Percentiles rank a stretch among this genome's conserved stretches.
Conservation (phyloP, 768 basidiomycete species). For the Tremella mesenterica region DNA sequence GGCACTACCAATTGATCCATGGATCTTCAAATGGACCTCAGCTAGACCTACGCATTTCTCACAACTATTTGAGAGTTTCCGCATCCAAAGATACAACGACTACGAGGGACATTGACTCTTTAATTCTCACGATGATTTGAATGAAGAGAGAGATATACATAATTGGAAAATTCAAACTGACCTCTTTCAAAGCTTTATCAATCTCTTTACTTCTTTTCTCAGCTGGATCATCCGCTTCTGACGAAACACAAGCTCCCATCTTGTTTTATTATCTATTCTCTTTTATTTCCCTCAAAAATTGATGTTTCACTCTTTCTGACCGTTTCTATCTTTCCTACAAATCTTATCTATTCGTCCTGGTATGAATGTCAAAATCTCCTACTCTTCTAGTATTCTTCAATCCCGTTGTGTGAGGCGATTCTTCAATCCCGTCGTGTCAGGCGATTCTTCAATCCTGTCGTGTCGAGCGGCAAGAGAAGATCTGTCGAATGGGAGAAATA, state of each 20-base stretch:
- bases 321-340: no score
- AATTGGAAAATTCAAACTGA: slow-evolving; percentile 12
- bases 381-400: no score
- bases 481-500: no score
- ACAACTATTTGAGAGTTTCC: neutral
- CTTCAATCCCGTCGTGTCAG: neutral
- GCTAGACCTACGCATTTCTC: neutral
- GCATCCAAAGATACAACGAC: neutral
- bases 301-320: no score
- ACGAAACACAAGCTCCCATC: slow-evolving; percentile 77
- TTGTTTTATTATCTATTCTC: neutral
- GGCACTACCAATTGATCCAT: neutral
- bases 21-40: neutral
- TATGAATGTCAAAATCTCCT: no score
- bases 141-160: no score
- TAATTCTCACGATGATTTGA: no score
- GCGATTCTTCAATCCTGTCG: neutral
- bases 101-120: neutral
- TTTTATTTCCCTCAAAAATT: no score
- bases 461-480: no score
- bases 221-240: slow-evolving; percentile 55
- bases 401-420: neutral
- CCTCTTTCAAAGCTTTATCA: slow-evolving; percentile 55
- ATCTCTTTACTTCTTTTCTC: slow-evolving; percentile 54
- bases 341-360: no score